These are phyloP conservation scores for Calonectria naviculata DNA, from an alignment of 2,329 filamentous ascomycete species.

Conservation along the genomic window DNA sequence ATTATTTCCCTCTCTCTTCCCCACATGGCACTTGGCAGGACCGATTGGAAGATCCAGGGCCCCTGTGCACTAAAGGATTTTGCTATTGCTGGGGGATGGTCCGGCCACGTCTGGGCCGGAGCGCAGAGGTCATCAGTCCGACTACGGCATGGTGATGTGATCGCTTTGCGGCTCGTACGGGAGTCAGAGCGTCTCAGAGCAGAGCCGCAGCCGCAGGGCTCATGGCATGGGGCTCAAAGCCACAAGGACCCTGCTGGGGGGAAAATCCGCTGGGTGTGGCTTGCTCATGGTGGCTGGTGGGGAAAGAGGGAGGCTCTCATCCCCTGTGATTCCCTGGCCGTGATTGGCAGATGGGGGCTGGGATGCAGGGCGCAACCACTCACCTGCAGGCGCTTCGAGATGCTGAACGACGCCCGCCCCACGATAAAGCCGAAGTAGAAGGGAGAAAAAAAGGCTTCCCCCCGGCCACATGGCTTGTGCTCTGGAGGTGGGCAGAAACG, in stretches of 20 bases:
- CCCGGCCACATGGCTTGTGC: neutral
- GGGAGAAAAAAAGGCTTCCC: neutral
- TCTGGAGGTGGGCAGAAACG: neutral
- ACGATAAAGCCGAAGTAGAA: neutral
- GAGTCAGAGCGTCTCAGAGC: neutral
- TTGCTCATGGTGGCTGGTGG: neutral
- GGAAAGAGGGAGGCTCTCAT: neutral
- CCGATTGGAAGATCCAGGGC: constrained; percentile 3
- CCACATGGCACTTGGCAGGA: neutral
- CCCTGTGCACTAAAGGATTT: constrained; percentile 1
- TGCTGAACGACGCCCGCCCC: constrained; percentile 8
- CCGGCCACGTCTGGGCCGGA: neutral
- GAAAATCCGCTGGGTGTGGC: neutral
- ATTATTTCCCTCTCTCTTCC: neutral
- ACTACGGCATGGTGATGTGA: neutral
- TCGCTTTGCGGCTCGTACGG: constrained; percentile 2
- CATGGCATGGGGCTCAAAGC: neutral
- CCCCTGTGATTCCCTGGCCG: neutral
- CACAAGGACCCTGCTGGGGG: neutral
- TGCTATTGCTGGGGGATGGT: neutral
- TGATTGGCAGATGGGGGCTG: neutral
- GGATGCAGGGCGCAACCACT: neutral
- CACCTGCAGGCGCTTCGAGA: constrained; percentile 15
- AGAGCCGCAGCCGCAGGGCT: constrained; percentile 8
- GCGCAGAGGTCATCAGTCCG: neutral